These are phyloP conservation scores for Umbelopsis ramanniana DNA, from an alignment of 192 early-diverging fungal species.

Conservation along the genomic window DNA sequence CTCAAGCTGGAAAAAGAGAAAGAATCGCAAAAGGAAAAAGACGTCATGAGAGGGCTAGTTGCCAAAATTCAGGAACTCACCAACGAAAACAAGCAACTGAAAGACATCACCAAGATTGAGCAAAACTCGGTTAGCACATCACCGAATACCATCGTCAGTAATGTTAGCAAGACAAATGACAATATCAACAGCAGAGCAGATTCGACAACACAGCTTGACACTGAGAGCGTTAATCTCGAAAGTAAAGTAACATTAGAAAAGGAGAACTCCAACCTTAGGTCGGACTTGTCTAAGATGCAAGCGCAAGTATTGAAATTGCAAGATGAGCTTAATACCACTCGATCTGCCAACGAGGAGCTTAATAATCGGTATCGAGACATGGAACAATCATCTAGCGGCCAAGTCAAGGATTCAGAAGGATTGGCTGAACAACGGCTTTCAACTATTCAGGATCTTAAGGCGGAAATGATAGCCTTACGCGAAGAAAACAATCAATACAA, in stretches of 20 bases:
- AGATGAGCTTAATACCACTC: no score
- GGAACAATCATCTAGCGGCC: background rate
- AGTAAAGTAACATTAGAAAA: no score
- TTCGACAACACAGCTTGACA: no score
- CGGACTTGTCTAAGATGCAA: no score
- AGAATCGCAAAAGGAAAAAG: conserved; percentile 35
- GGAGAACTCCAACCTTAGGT: no score
- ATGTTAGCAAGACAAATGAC: background rate
- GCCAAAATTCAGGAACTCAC: conserved; percentile 35
- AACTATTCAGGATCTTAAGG: background rate
- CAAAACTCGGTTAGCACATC: background rate
- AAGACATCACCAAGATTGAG: background rate
- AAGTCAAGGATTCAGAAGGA: background rate
- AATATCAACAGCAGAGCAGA: background rate
- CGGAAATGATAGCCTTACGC: background rate
- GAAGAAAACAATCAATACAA: background rate
- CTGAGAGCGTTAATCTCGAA: no score
- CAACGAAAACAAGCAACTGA: conserved; percentile 27
- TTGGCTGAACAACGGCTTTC: background rate
- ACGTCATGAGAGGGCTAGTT: conserved; percentile 37
- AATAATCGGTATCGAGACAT: no score
- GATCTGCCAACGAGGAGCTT: no score
- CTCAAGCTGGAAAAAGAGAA: conserved; percentile 15
- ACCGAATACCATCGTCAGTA: background rate
- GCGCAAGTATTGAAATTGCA: no score